A percentile compares a stretch with the other conserved stretches of the same genome.
Conservation (phyloP, 2,329 filamentous ascomycete genomes). For the Phaeomoniella chlamydospora region DNA sequence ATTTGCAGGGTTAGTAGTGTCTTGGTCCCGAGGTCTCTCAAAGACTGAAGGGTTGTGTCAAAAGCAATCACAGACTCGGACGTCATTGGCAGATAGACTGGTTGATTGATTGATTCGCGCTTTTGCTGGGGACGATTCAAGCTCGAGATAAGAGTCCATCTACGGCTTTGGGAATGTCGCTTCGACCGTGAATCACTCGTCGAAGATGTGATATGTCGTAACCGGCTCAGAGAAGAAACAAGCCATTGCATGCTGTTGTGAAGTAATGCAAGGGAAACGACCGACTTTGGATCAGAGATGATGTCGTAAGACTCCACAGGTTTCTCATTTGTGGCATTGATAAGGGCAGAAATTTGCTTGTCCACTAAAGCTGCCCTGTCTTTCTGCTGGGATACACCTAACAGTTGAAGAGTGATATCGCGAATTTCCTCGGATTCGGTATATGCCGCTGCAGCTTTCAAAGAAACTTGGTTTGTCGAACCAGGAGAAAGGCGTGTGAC, state of each 20-base stretch:
- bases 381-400: conserved; percentile 35
- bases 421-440: conserved; percentile 58
- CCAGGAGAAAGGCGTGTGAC: conserved; percentile 9
- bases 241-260: conserved; percentile 99
- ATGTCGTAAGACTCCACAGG: conserved; percentile 65
- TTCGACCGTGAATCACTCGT: conserved; percentile 38
- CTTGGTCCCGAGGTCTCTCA: conserved; percentile 63
- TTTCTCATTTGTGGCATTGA: conserved; percentile 39
- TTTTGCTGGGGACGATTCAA: conserved; percentile 31
- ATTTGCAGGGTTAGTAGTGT: conserved; percentile 77
- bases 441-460: conserved; percentile 57
- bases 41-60: conserved; percentile 71
- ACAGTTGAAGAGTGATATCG: conserved; percentile 54
- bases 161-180: conserved; percentile 43
- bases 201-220: conserved; percentile 69
- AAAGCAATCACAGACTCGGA: conserved; percentile 75
- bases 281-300: conserved; percentile 75
- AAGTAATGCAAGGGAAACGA: conserved; percentile 71
- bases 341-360: conserved; percentile 41
- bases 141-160: conserved; percentile 72
- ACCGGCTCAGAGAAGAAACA: conserved; percentile 61
- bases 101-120: conserved; percentile 38
- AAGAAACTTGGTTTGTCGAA: conserved; percentile 12
- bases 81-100: conserved; percentile 77
- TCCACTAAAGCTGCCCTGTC: conserved; percentile 43